A percentile compares a stretch with the other conserved stretches of the same genome.
Evolutionary conservation across 2,329 filamentous ascomycete genomes (phyloP).

Genomic region (Neofusicoccum cordaticola): DNA sequence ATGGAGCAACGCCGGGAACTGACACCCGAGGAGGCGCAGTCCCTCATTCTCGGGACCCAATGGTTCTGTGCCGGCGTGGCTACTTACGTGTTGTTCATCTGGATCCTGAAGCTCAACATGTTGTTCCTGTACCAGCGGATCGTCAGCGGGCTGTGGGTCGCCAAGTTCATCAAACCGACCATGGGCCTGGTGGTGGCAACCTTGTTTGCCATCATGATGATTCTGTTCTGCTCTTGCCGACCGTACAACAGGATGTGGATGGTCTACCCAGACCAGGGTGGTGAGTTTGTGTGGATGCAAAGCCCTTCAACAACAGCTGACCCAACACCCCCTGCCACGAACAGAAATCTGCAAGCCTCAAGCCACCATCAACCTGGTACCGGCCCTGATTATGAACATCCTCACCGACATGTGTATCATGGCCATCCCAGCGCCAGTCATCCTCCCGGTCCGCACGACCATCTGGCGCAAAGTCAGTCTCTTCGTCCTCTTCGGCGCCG

Average conservation of each 20-base stretch:
- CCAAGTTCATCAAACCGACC: slow-evolving; percentile 36
- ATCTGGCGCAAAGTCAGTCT: slow-evolving; percentile 31
- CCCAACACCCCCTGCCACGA: neutral
- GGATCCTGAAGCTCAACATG: slow-evolving; percentile 44
- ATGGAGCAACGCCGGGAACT: slow-evolving; percentile 32
- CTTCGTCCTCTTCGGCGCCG: slow-evolving; percentile 32
- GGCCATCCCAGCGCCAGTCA: slow-evolving; percentile 35
- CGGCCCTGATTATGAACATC: slow-evolving; percentile 35
- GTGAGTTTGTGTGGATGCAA: slow-evolving; percentile 23
- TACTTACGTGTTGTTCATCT: slow-evolving; percentile 38
- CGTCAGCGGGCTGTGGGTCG: slow-evolving; percentile 34
- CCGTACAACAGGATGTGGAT: slow-evolving; percentile 42
- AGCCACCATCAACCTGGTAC: slow-evolving; percentile 31
- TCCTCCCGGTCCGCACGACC: slow-evolving; percentile 29
- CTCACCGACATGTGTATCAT: slow-evolving; percentile 37
- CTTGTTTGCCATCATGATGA: slow-evolving; percentile 28
- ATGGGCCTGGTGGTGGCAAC: slow-evolving; percentile 32
- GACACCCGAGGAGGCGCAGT: slow-evolving; percentile 25
- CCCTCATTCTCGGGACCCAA: slow-evolving; percentile 35
- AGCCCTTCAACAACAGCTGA: no score
- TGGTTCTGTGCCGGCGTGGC: slow-evolving; percentile 37
- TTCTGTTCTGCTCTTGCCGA: slow-evolving; percentile 47
- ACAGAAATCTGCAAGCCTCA: slow-evolving; percentile 32
- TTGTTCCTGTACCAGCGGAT: slow-evolving; percentile 41
- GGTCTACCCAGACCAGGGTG: slow-evolving; percentile 38